Percentiles rank a stretch among this genome's conserved stretches.
Conservation (phyloP, 2,329 filamentous ascomycete genomes). For the Botrytis paeoniae region DNA sequence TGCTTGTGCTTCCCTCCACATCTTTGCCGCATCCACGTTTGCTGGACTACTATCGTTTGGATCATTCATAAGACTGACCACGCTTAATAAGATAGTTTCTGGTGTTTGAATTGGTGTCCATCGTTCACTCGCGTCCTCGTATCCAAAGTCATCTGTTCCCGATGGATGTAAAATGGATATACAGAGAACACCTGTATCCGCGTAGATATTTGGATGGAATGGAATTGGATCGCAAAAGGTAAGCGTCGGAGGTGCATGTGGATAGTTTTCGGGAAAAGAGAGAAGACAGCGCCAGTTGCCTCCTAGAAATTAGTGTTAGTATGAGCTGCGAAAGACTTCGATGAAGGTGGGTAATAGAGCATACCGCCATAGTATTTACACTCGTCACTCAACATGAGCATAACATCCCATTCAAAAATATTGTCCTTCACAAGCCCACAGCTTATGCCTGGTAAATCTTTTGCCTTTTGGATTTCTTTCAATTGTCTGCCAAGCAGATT, state of each 20-base stretch:
- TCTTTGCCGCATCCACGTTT: constrained; percentile 86
- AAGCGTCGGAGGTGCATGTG: constrained; percentile 82
- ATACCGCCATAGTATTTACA: constrained; percentile 73
- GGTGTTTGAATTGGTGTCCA: constrained; percentile 95
- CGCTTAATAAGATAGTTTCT: constrained; percentile 87
- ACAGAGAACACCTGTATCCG: constrained; percentile 75
- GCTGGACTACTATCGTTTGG: constrained; percentile 96
- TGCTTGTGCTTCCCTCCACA: constrained; percentile 74
- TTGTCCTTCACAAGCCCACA: constrained; percentile 85
- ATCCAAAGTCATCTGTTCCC: constrained; percentile 90
- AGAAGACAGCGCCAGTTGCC: constrained; percentile 88
- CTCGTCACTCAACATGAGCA: constrained; percentile 93
- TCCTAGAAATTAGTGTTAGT: constrained; percentile 54
- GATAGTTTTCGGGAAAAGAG: constrained; percentile 81
- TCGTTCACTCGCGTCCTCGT: constrained; percentile 84
- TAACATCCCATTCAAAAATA: constrained; percentile 97
- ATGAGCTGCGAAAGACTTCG: constrained; percentile 53
- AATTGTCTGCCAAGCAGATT: constrained; percentile 79
- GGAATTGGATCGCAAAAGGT: constrained; percentile 79
- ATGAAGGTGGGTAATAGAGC: constrained; percentile 45
- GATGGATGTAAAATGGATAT: constrained; percentile 96
- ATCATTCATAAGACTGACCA: constrained; percentile 86
- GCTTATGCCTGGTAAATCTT: constrained; percentile 91
- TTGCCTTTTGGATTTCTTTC: constrained; percentile 89
- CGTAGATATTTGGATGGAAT: constrained; percentile 95